These are phyloP conservation scores for Oidiodendron maius DNA, from an alignment of 495 filamentous ascomycete genomes.

Conservation along the genomic window DNA sequence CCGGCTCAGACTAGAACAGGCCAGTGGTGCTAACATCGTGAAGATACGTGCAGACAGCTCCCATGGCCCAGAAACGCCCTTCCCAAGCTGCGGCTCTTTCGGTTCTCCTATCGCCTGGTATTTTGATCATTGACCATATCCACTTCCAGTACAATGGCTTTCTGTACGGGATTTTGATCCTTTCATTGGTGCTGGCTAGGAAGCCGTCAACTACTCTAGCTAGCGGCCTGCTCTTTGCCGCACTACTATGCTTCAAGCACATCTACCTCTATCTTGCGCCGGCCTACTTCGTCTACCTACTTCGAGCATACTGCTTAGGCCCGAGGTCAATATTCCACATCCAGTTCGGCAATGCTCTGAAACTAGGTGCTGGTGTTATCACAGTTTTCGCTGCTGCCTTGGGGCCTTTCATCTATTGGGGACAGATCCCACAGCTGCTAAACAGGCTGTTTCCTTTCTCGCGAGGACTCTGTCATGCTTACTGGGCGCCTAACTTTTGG, in stretches of 20 bases:
- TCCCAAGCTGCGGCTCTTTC: constrained; percentile 84
- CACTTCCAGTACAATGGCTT: constrained; percentile 99
- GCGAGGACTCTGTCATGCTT: constrained; percentile 88
- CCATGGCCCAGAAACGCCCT: constrained; percentile 58
- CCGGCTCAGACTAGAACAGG: neutral
- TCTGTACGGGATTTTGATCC: constrained; percentile 82
- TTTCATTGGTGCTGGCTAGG: constrained; percentile 77
- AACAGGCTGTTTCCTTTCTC: constrained; percentile 90
- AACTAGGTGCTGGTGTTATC: constrained; percentile 69
- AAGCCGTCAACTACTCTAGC: constrained; percentile 68
- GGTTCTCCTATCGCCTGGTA: constrained; percentile 82
- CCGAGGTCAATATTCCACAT: constrained; percentile 70
- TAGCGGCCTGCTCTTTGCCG: constrained; percentile 78
- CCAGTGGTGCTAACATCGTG: neutral
- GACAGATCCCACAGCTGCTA: constrained; percentile 82
- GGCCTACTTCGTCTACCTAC: constrained; percentile 90
- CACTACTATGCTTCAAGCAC: constrained; percentile 88
- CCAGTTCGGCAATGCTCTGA: constrained; percentile 69
- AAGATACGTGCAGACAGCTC: constrained; percentile 17
- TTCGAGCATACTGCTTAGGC: constrained; percentile 84
- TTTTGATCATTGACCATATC: constrained; percentile 97
- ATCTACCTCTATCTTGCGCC: constrained; percentile 97
- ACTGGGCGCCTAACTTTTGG: constrained; percentile 98
- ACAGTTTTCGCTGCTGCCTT: constrained; percentile 79
- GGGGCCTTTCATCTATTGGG: constrained; percentile 79